A percentile compares a stretch with the other conserved stretches of the same genome.
Evolutionary conservation across 2,329 filamentous ascomycete genomes (phyloP).

Genomic region (Alternaria angustiovoidea): DNA sequence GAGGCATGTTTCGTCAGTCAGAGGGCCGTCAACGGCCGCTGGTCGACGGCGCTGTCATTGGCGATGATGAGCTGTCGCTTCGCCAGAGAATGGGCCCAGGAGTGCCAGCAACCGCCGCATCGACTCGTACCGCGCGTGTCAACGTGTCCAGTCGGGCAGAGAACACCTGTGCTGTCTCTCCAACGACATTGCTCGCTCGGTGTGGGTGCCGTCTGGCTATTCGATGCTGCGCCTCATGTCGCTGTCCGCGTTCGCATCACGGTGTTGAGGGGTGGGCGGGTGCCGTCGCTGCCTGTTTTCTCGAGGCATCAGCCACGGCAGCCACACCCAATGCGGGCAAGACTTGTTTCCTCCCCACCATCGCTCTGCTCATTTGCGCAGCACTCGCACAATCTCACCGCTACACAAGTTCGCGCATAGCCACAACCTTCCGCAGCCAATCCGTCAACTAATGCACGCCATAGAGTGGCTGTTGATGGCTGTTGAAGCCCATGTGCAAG

Average conservation of each 20-base stretch:
- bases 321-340: constrained; percentile 28
- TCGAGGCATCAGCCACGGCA: constrained; percentile 24
- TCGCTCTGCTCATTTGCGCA: constrained; percentile 29
- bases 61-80: constrained; percentile 17
- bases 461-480: constrained; percentile 26
- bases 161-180: constrained; percentile 12
- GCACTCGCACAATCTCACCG: constrained; percentile 32
- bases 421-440: constrained; percentile 23
- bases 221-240: constrained; percentile 30
- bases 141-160: constrained; percentile 22
- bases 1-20: constrained; percentile 32
- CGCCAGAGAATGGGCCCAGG: constrained; percentile 8
- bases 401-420: constrained; percentile 30
- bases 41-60: constrained; percentile 25
- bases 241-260: constrained; percentile 27
- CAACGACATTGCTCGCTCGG: constrained; percentile 23
- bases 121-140: constrained; percentile 30
- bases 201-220: constrained; percentile 13
- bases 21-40: constrained; percentile 30
- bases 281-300: constrained; percentile 29
- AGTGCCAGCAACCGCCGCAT: constrained; percentile 38
- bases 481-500: constrained; percentile 17
- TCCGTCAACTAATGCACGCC: constrained; percentile 20
- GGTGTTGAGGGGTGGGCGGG: constrained; percentile 16
- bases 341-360: constrained; percentile 15